Evolutionary conservation across 108 stramenopile species (phyloP).

Genomic region (Schizochytrium sp.): DNA sequence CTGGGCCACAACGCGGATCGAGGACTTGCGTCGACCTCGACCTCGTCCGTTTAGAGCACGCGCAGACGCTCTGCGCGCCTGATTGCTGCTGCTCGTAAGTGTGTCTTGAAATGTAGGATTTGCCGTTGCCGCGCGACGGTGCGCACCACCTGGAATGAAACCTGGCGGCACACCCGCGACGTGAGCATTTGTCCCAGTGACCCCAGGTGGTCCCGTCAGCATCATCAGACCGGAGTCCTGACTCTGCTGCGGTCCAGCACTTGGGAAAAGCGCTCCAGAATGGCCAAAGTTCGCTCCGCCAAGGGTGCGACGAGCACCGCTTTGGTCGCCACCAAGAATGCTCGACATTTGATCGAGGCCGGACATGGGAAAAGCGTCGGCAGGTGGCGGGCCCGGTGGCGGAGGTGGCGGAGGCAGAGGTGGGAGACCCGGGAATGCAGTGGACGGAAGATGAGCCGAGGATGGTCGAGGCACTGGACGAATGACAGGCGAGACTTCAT

Average conservation of each 20-base stretch:
- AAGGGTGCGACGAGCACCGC: too few species aligned
- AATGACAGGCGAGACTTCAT: too few species aligned
- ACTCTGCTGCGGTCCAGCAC: too few species aligned
- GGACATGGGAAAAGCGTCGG: neutral
- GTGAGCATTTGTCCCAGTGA: neutral
- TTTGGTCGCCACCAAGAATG: neutral
- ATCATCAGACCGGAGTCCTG: too few species aligned
- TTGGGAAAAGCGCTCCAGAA: too few species aligned
- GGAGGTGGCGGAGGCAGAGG: neutral
- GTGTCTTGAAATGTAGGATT: neutral
- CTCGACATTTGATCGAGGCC: neutral
- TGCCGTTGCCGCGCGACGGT: neutral
- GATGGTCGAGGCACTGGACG: too few species aligned
- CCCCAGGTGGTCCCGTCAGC: too few species aligned
- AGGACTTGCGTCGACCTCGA: neutral
- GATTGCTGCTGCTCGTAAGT: neutral
- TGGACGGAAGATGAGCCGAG: too few species aligned
- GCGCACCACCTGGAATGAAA: neutral
- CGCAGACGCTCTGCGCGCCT: neutral
- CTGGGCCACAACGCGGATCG: neutral
- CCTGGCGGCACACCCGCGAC: neutral
- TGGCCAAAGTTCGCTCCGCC: too few species aligned
- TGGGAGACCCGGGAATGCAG: neutral
- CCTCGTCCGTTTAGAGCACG: neutral
- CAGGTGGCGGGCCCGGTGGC: neutral